These are phyloP conservation scores for Ramichloridium luteum DNA, from an alignment of 2,329 filamentous ascomycete species.

Conservation along the genomic window DNA sequence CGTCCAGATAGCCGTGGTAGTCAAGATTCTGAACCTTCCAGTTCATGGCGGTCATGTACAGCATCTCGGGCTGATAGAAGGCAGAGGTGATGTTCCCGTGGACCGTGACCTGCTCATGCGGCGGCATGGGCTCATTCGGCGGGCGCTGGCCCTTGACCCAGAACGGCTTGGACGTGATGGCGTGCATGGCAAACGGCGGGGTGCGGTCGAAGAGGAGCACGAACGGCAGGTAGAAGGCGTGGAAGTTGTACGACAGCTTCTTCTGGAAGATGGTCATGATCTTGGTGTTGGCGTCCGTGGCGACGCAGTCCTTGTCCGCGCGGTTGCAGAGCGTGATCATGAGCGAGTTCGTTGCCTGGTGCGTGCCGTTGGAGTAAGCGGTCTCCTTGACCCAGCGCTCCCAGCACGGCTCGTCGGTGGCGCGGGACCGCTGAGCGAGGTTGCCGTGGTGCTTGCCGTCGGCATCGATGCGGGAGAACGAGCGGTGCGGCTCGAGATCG, in stretches of 20 bases:
- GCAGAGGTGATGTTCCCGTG: conserved; percentile 11
- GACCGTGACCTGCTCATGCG: conserved; percentile 13
- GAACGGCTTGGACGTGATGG: conserved; percentile 37
- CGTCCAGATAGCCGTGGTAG: not conserved
- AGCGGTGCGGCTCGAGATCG: conserved; percentile 37
- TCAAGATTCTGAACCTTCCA: not conserved
- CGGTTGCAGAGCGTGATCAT: conserved; percentile 41
- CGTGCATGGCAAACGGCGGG: conserved; percentile 38
- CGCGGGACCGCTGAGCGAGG: conserved; percentile 27
- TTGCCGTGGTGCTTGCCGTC: conserved; percentile 37
- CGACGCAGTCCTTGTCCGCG: conserved; percentile 31
- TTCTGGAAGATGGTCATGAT: conserved; percentile 42
- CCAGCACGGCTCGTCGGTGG: conserved; percentile 35
- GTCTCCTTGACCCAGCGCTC: conserved; percentile 36
- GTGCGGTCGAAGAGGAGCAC: conserved; percentile 36
- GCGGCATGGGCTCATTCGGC: conserved; percentile 1
- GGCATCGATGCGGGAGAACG: conserved; percentile 33
- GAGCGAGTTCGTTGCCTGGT: conserved; percentile 47
- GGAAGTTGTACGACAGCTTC: conserved; percentile 36
- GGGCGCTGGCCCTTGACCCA: conserved; percentile 42
- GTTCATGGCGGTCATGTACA: not conserved
- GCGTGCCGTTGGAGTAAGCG: conserved; percentile 27
- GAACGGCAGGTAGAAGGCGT: conserved; percentile 43
- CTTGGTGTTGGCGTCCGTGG: conserved; percentile 39
- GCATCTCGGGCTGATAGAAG: not conserved